phyloP scores from a whole-genome alignment of 441 rosid genomes.

The Corymbia citriodora region DNA sequence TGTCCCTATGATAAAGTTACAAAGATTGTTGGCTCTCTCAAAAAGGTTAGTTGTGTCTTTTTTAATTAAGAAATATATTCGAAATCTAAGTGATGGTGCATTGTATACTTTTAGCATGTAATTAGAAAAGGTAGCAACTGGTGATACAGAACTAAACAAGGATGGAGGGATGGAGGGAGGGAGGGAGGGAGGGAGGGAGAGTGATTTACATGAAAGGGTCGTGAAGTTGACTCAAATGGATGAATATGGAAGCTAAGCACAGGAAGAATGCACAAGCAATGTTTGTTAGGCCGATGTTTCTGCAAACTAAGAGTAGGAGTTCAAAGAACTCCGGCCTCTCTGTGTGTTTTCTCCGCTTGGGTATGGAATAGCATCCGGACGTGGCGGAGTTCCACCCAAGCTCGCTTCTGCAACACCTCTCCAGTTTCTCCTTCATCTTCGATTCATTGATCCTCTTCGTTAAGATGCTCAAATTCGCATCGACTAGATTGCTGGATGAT shows the following conservation, averaged over 20 bases:
- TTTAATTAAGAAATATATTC: background rate
- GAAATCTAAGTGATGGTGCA: background rate
- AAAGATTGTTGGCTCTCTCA: background rate
- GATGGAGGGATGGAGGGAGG: background rate
- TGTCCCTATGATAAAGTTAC: background rate
- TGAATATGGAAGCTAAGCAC: background rate
- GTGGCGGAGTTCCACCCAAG: background rate
- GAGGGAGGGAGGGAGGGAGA: background rate
- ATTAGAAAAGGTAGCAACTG: background rate
- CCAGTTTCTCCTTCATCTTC: background rate
- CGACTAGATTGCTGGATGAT: background rate
- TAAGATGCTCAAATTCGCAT: background rate
- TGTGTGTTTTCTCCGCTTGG: background rate
- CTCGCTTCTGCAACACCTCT: background rate
- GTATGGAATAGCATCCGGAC: background rate
- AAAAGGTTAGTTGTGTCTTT: background rate
- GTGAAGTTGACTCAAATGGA: background rate
- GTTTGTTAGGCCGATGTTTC: background rate
- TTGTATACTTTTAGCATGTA: background rate
- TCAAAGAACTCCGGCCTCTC: background rate
- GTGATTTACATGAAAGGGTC: background rate
- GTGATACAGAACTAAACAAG: too few species aligned
- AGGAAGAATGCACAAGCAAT: background rate
- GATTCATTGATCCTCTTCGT: background rate
- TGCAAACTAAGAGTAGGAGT: background rate